Percentiles rank a stretch among this genome's conserved stretches.
phyloP scores from a whole-genome alignment of 23 red algal species.

The Chondrus crispus region DNA sequence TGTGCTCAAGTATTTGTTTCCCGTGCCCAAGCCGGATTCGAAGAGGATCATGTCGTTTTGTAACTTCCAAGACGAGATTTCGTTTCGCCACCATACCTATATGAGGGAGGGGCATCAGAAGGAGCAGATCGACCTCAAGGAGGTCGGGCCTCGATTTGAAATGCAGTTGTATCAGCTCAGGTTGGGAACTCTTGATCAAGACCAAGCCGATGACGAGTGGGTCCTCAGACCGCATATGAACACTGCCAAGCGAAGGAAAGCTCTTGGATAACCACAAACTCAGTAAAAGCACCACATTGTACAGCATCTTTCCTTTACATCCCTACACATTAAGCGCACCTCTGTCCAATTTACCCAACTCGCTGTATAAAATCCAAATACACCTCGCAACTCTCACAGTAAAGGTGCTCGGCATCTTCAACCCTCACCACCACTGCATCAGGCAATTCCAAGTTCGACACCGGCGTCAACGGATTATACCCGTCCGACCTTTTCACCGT shows the following conservation, averaged over 20 bases:
- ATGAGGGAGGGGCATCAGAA: neutral
- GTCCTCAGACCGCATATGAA: constrained; percentile 81
- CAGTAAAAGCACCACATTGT: neutral
- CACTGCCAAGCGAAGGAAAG: constrained; percentile 73
- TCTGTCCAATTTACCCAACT: neutral
- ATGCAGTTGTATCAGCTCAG: constrained; percentile 88
- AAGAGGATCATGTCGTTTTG: constrained; percentile 90
- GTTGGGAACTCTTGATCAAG: constrained; percentile 90
- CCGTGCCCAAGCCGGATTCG: constrained; percentile 64
- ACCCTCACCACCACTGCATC: constrained; percentile 6
- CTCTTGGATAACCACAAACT: constrained; percentile 66
- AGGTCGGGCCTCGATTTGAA: constrained; percentile 96
- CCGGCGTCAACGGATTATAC: neutral
- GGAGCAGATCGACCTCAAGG: constrained; percentile 70
- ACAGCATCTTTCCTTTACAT: neutral
- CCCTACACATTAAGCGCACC: neutral
- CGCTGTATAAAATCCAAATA: constrained; percentile 61
- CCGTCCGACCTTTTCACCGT: neutral
- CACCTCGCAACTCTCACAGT: constrained; percentile 64
- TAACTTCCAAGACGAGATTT: constrained; percentile 66
- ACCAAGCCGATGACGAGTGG: constrained; percentile 95
- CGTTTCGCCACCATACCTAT: constrained; percentile 82
- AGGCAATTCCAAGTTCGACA: neutral
- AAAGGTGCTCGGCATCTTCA: constrained; percentile 31
- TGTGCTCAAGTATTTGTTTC: constrained; percentile 88